Evolutionary conservation across 23 red algal genomes (phyloP).

Genomic region (Gracilariopsis chorda): DNA sequence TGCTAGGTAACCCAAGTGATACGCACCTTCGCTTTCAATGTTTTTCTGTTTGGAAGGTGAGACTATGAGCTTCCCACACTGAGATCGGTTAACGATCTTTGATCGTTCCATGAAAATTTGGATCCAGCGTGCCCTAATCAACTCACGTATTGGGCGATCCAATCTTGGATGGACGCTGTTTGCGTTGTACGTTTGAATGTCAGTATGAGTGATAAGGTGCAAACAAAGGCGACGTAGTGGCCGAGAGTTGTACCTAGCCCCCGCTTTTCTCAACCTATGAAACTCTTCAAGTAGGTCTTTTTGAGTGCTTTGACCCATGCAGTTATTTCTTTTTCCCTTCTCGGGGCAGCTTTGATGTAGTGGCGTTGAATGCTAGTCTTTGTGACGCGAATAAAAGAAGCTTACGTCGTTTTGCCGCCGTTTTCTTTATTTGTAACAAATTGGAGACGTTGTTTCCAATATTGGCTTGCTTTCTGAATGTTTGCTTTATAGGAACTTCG

Average conservation of each 20-base stretch:
- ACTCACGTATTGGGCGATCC: not conserved
- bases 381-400: no score
- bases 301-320: not conserved
- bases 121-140: not conserved
- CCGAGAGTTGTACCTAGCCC: not conserved
- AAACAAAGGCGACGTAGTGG: not conserved
- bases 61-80: slow-evolving; percentile 11
- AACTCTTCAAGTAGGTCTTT: not conserved
- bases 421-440: no score
- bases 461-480: no score
- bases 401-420: no score
- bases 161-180: not conserved
- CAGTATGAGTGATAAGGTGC: not conserved
- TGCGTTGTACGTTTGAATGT: not conserved
- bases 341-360: not conserved
- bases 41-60: not conserved
- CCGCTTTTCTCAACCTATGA: no score
- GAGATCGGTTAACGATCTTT: not conserved
- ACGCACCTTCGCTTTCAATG: not conserved
- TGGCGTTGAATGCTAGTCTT: no score
- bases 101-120: not conserved
- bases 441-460: no score
- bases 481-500: no score
- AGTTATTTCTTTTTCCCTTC: not conserved
- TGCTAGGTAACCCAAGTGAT: not conserved